These are phyloP conservation scores for Cryomyces antarcticus DNA, from an alignment of 495 filamentous ascomycete genomes.

Conservation along the genomic window DNA sequence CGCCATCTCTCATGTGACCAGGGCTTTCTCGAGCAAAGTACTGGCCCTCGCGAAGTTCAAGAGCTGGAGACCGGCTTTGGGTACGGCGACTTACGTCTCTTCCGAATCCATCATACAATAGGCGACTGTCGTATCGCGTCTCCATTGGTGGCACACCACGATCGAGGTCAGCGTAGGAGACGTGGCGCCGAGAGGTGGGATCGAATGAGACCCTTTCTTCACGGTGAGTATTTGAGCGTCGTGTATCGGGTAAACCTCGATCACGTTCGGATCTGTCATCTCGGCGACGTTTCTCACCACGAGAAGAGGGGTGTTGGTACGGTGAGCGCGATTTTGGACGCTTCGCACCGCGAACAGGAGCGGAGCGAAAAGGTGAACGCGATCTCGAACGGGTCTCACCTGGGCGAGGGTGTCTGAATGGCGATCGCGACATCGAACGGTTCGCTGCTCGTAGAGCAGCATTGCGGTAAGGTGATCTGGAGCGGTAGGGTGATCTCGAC, in stretches of 20 bases:
- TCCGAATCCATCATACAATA: too few relatives aligned
- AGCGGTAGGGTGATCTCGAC: too few relatives aligned
- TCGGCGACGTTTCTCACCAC: too few relatives aligned
- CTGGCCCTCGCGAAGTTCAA: neutral
- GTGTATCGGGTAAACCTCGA: conserved; percentile 26
- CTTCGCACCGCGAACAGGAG: too few relatives aligned
- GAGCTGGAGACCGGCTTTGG: conserved; percentile 42
- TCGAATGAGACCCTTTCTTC: conserved; percentile 27
- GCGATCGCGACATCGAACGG: too few relatives aligned
- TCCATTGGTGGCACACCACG: conserved; percentile 28
- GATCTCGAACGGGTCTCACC: too few relatives aligned
- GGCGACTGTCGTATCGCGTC: neutral
- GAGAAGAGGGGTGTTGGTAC: too few relatives aligned
- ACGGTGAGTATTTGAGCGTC: conserved; percentile 40
- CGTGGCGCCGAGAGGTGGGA: conserved; percentile 23
- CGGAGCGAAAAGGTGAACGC: too few relatives aligned
- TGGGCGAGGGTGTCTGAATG: too few relatives aligned
- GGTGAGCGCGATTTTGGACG: too few relatives aligned
- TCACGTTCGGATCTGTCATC: neutral
- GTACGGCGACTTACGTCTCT: conserved; percentile 24
- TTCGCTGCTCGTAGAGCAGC: too few relatives aligned
- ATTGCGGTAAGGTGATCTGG: too few relatives aligned
- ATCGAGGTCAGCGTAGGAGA: conserved; percentile 47
- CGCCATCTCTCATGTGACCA: neutral
- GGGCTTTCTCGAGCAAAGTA: neutral